Base-by-base conservation (phyloP, 306 rosid species). In the Fragaria vesca region DNA sequence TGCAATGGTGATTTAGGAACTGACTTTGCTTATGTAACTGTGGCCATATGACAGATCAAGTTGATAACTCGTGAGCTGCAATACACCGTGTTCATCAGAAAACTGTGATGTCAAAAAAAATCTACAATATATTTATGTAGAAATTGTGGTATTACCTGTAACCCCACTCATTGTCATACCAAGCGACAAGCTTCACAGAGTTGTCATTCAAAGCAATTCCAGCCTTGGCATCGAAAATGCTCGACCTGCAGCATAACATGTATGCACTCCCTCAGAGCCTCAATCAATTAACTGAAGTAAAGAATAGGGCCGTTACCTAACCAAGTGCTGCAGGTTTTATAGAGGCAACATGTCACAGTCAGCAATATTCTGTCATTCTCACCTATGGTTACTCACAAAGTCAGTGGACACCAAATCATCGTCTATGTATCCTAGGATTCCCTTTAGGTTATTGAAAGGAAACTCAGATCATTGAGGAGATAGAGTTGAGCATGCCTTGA, bases 141-240 rank as follows among this genome's bases (percentile, higher is more conserved):
- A 47, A 50, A 18, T 17, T 17, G 46, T 48, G 61, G 4, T 21
- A 30, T 75, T 84, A 88, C 87, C 88, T 88, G 71, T 88, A 88
- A 6, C 92, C 88, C 90, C 88, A 84, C 65, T 88, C 90, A 67
- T 88, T 91, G 82, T 91, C 93, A 76, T 88, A 89, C 93, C 91
- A 87, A 77, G 90, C 76, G 15, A 89, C 89, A 63, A 91, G 88
- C 78, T 87, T 91, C 72, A 89, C 92, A 80, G 89, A 89, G 71
- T 91, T 91, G 86, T 87, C 68, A 32, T 72, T 91, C 89, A 91
- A 81, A 15, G 91, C 86, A 87, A 89, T 91, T 51, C 90, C 90
- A 42, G 93, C 93, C 86, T 89, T 87, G 28, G 96, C 96, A 69
- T 93, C 97, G 21, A 93, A 91, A 51, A 93, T 91, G 92, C 98